These are phyloP conservation scores for Verticillium nonalfalfae DNA, from an alignment of 2,329 filamentous ascomycete species.

Conservation along the genomic window DNA sequence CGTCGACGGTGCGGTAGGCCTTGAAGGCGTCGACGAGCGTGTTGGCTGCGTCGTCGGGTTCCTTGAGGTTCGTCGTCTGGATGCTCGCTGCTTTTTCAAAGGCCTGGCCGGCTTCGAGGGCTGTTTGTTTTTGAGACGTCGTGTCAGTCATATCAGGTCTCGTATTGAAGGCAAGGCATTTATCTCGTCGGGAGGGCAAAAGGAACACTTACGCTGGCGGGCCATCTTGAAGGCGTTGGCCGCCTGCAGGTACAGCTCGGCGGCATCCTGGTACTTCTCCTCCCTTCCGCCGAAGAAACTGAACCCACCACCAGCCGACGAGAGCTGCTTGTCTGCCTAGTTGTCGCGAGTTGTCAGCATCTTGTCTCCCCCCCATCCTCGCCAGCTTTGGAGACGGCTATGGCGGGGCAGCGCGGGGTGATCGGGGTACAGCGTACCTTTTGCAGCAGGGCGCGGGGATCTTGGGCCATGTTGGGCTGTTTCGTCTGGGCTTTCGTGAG, in stretches of 20 bases:
- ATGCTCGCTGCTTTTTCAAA: slow-evolving; percentile 84
- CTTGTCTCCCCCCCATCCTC: not conserved
- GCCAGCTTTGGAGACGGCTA: not conserved
- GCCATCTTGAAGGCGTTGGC: slow-evolving; percentile 89
- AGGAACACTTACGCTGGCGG: slow-evolving; percentile 59
- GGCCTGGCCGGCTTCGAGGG: slow-evolving; percentile 76
- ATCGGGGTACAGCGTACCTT: slow-evolving; percentile 48
- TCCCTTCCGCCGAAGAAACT: slow-evolving; percentile 80
- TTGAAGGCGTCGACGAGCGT: slow-evolving; percentile 89
- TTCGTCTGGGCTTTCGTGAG: not conserved
- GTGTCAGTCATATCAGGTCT: too few relatives aligned
- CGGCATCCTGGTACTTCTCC: slow-evolving; percentile 86
- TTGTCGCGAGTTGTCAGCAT: not conserved
- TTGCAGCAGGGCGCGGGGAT: slow-evolving; percentile 71
- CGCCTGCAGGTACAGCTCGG: slow-evolving; percentile 80
- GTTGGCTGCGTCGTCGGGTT: slow-evolving; percentile 89
- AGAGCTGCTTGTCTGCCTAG: slow-evolving; percentile 80
- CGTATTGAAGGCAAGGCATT: too few relatives aligned
- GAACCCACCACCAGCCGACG: slow-evolving; percentile 73
- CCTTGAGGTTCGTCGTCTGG: slow-evolving; percentile 74
- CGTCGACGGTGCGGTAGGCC: slow-evolving; percentile 81
- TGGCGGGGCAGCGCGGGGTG: slow-evolving; percentile 11
- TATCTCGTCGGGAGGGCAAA: too few relatives aligned
- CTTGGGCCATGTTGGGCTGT: slow-evolving; percentile 57
- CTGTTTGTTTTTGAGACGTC: slow-evolving; percentile 31